Evolutionary conservation across 2,329 filamentous ascomycete species (phyloP).

Genomic region (Fusarium incarnatum): DNA sequence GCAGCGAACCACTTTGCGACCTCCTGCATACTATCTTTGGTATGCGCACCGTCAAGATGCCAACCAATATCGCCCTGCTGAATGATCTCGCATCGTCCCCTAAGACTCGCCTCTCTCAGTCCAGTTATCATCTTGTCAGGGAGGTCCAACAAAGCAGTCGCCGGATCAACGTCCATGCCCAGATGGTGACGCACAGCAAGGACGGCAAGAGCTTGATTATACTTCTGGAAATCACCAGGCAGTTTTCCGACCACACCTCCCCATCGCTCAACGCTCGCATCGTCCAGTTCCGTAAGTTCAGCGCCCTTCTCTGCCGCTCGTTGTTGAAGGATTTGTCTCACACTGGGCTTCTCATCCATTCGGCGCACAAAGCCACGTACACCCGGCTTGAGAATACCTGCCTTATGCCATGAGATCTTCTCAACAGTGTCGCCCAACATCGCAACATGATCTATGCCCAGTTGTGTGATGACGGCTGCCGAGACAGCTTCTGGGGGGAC

Average conservation of each 20-base stretch:
- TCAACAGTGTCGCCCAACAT: slow-evolving; percentile 84
- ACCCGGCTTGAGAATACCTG: slow-evolving; percentile 81
- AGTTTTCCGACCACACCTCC: slow-evolving; percentile 57
- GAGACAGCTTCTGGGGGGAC: slow-evolving; percentile 72
- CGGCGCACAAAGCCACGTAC: slow-evolving; percentile 54
- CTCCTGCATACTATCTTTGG: slow-evolving; percentile 81
- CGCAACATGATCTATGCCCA: slow-evolving; percentile 87
- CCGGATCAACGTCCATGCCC: slow-evolving; percentile 42
- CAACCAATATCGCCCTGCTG: slow-evolving; percentile 68
- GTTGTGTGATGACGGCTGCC: slow-evolving; percentile 78
- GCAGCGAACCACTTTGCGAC: slow-evolving; percentile 81
- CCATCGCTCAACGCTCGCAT: slow-evolving; percentile 55
- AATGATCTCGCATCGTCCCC: slow-evolving; percentile 82
- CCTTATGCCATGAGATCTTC: slow-evolving; percentile 91
- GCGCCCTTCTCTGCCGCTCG: slow-evolving; percentile 69
- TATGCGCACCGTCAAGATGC: slow-evolving; percentile 91
- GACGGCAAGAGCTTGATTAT: slow-evolving; percentile 69
- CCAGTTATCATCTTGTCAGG: slow-evolving; percentile 68
- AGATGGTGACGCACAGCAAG: slow-evolving; percentile 70
- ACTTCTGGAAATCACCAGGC: slow-evolving; percentile 65
- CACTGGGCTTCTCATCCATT: slow-evolving; percentile 50
- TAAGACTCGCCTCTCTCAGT: slow-evolving; percentile 73
- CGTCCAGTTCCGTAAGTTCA: slow-evolving; percentile 56
- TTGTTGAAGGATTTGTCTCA: slow-evolving; percentile 65
- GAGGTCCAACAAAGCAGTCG: slow-evolving; percentile 42